Base-by-base conservation (phyloP, 257 asterid species). In the Ilex asprella region DNA sequence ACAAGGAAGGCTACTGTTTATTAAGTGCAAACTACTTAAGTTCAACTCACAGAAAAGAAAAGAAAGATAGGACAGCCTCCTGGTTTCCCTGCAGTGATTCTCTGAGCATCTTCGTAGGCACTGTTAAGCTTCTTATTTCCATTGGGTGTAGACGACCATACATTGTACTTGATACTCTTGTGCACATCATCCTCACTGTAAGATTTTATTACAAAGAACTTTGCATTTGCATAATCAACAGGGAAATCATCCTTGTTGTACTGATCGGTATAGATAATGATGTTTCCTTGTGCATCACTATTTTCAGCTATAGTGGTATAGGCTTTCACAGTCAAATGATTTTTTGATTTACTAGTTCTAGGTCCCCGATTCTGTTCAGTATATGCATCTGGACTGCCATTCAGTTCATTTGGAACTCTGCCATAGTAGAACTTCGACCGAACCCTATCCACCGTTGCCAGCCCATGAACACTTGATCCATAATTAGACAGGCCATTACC, bases 161-260 rank as follows among this genome's bases (percentile, higher is more conserved):
- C 91, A 56, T 75, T 84, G 73, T 92, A 89, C 79, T 92, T 92
- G 43, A 92, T 76, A 69, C 99, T 87, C 79, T 92, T 92, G 68
- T 92, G 99, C 72, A 92, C 96, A 68, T 92, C 97, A 77, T 92
- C 99, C 82, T 92, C 99, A 60, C 97, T 87, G 67, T 86, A 92
- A 0, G 99, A 92, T 67, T 92, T 92, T 70, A 92, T 92, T 39
- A 92, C 91, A 39, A 92, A 89, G 79, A 89, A 92, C 76, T 84
- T 87, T 12, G 73, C 94, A 58, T 76, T 83, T 54, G 44, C 41
- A 65, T 82, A 85, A 58, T 89, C 94, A 55, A 76, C 70, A 8
- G 65, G 78, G 70, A 92, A 79, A 70, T 81, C 88, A 69, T 60
- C 77, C 63, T 69, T 78, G 73, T 89, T 87, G 65, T 80, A 92